Base-by-base conservation (phyloP, 257 asterid genomes). In the Anisodus tanguticus region DNA sequence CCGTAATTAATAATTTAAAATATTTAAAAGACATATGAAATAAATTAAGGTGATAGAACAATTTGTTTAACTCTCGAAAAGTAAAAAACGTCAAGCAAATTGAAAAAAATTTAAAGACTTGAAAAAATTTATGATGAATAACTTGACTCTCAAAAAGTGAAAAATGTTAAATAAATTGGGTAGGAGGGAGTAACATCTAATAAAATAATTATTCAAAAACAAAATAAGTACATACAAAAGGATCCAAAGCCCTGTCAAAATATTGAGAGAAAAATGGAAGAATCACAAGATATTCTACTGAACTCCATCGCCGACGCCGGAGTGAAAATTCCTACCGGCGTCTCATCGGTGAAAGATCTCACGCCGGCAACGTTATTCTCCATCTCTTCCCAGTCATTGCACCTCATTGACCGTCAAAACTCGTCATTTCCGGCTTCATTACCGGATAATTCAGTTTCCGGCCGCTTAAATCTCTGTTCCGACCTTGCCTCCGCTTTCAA, bases 261-360 rank as follows among this genome's bases (percentile, higher is more conserved):
- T 76, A 22, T 31, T 35, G 13, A 26, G 62, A 51, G 47, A 63
- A 82, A 81, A 68, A 90, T 89, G 92, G 94, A 93, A 78, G 89
- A 87, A 80, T 89, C 95, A 10, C 89, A 86, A 82, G 97, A 91
- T 88, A 91, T 91, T 83, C 91, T 93, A 79, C 84, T 91, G 82
- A 86, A 84, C 84, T 89, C 93, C 87, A 86, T 91, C 69, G 87
- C 91, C 62, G 86, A 82, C 84, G 88, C 91, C 4, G 97, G 95
- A 16, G 93, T 93, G 63, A 78, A 80, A 83, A 87, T 93, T 76
- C 95, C 95, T 15, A 60, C 85, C 57, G 90, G 87, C 9, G 82
- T 88, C 49, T 84, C 93, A 63, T 86, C 92, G 85, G 88, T 93
- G 31, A 80, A 72, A 62, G 89, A 92, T 79, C 91, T 92, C 45